These are phyloP conservation scores for Fusarium sp. DNA, from an alignment of 2,329 filamentous ascomycete genomes.

Conservation along the genomic window DNA sequence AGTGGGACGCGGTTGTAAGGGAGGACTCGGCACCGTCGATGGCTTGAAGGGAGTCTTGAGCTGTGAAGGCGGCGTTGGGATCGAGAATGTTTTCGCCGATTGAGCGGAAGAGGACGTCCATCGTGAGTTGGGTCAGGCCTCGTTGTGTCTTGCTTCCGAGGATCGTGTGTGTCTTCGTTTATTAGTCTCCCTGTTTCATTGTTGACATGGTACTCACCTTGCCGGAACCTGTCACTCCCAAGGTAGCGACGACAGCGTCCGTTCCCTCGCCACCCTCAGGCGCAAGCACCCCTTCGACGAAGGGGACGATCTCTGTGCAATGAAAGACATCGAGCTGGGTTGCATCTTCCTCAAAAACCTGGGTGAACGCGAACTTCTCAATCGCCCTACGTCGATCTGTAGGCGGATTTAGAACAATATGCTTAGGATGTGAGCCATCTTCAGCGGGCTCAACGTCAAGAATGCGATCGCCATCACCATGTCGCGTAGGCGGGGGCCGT, in stretches of 20 bases:
- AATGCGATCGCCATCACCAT: conserved; percentile 70
- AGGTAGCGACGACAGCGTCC: conserved; percentile 88
- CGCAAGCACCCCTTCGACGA: conserved; percentile 85
- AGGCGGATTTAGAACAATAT: conserved; percentile 82
- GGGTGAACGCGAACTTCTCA: conserved; percentile 94
- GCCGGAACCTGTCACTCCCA: conserved; percentile 94
- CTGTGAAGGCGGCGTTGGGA: conserved; percentile 63
- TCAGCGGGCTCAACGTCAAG: conserved; percentile 76
- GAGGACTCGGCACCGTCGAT: conserved; percentile 85
- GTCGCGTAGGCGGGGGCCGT: conserved; percentile 70
- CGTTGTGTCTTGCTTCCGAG: conserved; percentile 87
- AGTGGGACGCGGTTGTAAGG: conserved; percentile 77
- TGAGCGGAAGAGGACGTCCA: conserved; percentile 89
- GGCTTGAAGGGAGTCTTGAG: conserved; percentile 78
- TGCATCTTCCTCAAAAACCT: conserved; percentile 88
- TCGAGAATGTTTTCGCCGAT: conserved; percentile 78
- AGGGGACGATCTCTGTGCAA: conserved; percentile 76
- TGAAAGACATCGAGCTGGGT: conserved; percentile 89
- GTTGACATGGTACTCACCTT: conserved; percentile 70
- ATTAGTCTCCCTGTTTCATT: neutral
- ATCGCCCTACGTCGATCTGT: conserved; percentile 88
- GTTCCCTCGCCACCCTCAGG: conserved; percentile 79
- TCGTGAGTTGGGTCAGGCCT: conserved; percentile 88
- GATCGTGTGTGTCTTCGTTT: conserved; percentile 87
- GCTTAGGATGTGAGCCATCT: conserved; percentile 62